Evolutionary conservation across 176 grass and related monocot genomes (phyloP), one percentile per base, ranked within the genome.

Genomic region (Carex cristatella): DNA sequence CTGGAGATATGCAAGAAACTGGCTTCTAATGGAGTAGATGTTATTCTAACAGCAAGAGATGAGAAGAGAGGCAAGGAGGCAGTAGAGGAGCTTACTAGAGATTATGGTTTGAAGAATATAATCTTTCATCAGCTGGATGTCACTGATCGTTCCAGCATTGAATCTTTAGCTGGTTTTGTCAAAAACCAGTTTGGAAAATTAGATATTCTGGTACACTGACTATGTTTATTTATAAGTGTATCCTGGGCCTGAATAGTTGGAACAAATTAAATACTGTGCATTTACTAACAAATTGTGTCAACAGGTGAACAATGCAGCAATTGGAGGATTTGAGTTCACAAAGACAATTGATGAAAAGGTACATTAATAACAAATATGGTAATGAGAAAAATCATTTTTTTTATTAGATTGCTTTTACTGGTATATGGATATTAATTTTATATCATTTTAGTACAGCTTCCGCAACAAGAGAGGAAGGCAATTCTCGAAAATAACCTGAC

Each of bases 11-110:
- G 91, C 75, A 51, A 83, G 18, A 85, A 95, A 67, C 78, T 95
- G 71, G 74, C 90, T 15, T 51, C 14, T 7, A 78, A 86, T 42
- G 91, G 80, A 30, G 89, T 88, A 0, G 87, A 46, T 0, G 93
- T 91, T 69, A 89, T 95, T 57, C 87, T 95, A 48, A 95, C 93
- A 0, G 93, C 93, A 1, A 95, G 93, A 66, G 83, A 95, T 56
- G 85, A 93, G 56, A 90, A 85, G 11, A 83, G 66, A 65, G 91
- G 93, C 13, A 67, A 78, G 28, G 73, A 82, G 7, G 91, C 91
- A 0, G 71, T 83, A 0, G 79, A 95, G 5, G 86, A 82, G 11
- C 62, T 95, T 65, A 28, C 58, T 23, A 16, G 12, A 81, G 88
- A 84, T 64, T 90, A 23, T 16, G 3, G 61, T n/a, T 70, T 90